Evolutionary conservation across 208 protist genomes (phyloP).

Genomic region (Trypanosoma brucei): DNA sequence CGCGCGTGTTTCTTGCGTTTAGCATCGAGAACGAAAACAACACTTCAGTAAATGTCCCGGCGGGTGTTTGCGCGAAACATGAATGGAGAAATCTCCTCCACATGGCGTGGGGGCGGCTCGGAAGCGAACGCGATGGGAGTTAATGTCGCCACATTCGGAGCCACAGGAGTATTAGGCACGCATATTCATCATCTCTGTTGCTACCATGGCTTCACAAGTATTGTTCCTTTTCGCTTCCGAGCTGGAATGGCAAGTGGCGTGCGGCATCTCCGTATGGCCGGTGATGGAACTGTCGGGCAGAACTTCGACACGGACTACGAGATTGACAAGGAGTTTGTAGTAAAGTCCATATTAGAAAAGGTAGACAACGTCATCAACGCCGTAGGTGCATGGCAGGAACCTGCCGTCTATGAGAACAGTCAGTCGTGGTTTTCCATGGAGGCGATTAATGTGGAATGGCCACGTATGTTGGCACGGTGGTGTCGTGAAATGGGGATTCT

Average conservation of each 20-base stretch:
- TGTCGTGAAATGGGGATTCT: constrained; percentile 83
- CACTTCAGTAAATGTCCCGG: constrained; percentile 55
- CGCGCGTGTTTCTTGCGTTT: too few relatives aligned
- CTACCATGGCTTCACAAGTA: constrained; percentile 82
- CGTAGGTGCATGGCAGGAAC: constrained; percentile 86
- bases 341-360: constrained; percentile 87
- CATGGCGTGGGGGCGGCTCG: constrained; percentile 70
- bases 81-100: constrained; percentile 82
- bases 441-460: constrained; percentile 89
- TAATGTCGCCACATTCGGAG: constrained; percentile 81
- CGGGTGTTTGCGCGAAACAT: constrained; percentile 82
- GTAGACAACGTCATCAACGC: constrained; percentile 83
- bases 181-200: constrained; percentile 70
- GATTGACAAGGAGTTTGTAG: constrained; percentile 89
- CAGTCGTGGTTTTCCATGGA: constrained; percentile 91
- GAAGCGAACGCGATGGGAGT: constrained; percentile 82
- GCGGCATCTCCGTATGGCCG: constrained; percentile 61
- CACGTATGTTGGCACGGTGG: constrained; percentile 87
- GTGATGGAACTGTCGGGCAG: constrained; percentile 83
- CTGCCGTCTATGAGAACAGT: constrained; percentile 80
- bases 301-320: constrained; percentile 89
- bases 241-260: constrained; percentile 72
- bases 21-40: too few relatives aligned
- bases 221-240: constrained; percentile 85
- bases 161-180: constrained; percentile 76